These are phyloP conservation scores for Tephrocybe sp. DNA, from an alignment of 768 basidiomycete genomes.

Conservation along the genomic window DNA sequence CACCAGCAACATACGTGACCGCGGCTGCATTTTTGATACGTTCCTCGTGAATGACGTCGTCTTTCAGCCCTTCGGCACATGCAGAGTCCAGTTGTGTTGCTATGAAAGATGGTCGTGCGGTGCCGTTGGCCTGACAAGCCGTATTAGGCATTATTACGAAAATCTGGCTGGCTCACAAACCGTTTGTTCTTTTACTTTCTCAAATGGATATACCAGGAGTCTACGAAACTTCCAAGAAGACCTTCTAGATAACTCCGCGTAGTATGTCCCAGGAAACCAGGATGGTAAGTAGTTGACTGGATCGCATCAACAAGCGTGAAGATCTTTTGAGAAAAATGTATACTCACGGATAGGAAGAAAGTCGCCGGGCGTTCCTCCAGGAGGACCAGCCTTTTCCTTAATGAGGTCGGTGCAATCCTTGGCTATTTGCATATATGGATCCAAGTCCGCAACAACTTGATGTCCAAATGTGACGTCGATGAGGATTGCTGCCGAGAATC, in stretches of 20 bases:
- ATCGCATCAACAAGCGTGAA: neutral
- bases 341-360: conserved; percentile 15
- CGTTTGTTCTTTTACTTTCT: conserved; percentile 25
- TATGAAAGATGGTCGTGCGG: conserved; percentile 1
- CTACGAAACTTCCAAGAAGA: conserved; percentile 5
- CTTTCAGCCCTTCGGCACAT: neutral
- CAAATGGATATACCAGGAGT: conserved; percentile 6
- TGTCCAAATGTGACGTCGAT: neutral
- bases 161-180: conserved; percentile 15
- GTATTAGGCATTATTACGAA: neutral
- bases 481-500: neutral
- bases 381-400: neutral
- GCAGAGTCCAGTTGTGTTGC: neutral
- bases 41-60: neutral
- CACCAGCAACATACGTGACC: conserved; percentile 25
- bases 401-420: neutral
- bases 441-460: neutral
- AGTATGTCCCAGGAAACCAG: conserved; percentile 28
- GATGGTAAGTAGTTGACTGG: conserved; percentile 28
- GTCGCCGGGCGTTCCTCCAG: conserved; percentile 7
- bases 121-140: neutral
- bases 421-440: neutral
- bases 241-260: conserved; percentile 16
- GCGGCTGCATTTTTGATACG: conserved; percentile 18
- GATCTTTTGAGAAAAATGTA: neutral